These are phyloP conservation scores for Cercospora berteroae DNA, from an alignment of 2,329 filamentous ascomycete species.

Conservation along the genomic window DNA sequence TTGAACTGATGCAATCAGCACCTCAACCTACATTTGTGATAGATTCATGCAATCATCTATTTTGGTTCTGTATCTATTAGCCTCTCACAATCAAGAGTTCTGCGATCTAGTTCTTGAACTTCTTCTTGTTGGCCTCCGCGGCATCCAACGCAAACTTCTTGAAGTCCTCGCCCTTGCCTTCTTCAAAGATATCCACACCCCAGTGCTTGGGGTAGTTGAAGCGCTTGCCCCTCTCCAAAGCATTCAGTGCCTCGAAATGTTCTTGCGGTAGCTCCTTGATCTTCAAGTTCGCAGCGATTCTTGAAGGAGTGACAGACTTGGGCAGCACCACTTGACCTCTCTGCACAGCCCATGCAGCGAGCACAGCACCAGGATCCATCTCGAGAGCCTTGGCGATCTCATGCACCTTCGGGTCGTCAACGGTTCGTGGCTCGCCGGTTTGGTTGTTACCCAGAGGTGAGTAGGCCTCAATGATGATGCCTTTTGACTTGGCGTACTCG, in stretches of 20 bases:
- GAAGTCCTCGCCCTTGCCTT: constrained; percentile 42
- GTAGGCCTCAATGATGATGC: constrained; percentile 28
- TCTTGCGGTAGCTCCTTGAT: constrained; percentile 39
- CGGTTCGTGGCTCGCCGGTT: constrained; percentile 24
- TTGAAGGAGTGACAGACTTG: constrained; percentile 27
- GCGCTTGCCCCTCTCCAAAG: constrained; percentile 45
- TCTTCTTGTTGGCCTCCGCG: constrained; percentile 40
- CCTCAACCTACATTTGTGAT: too few relatives aligned
- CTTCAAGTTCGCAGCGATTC: constrained; percentile 28
- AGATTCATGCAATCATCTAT: not conserved
- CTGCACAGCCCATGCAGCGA: constrained; percentile 22
- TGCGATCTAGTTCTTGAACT: constrained; percentile 32
- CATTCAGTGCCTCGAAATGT: constrained; percentile 40
- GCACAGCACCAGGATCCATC: constrained; percentile 21
- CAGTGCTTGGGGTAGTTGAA: constrained; percentile 46
- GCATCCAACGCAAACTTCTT: constrained; percentile 38
- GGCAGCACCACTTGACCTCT: constrained; percentile 26
- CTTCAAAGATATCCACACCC: constrained; percentile 49
- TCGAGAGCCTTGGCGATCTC: constrained; percentile 19
- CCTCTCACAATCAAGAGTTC: not conserved
- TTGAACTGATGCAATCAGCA: too few relatives aligned
- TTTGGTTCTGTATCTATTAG: not conserved
- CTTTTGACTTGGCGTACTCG: constrained; percentile 25
- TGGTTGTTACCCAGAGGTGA: constrained; percentile 40
- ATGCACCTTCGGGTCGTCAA: constrained; percentile 25